Evolutionary conservation across 169 alveolate species (phyloP).

Genomic region (Miamiensis avidus): DNA sequence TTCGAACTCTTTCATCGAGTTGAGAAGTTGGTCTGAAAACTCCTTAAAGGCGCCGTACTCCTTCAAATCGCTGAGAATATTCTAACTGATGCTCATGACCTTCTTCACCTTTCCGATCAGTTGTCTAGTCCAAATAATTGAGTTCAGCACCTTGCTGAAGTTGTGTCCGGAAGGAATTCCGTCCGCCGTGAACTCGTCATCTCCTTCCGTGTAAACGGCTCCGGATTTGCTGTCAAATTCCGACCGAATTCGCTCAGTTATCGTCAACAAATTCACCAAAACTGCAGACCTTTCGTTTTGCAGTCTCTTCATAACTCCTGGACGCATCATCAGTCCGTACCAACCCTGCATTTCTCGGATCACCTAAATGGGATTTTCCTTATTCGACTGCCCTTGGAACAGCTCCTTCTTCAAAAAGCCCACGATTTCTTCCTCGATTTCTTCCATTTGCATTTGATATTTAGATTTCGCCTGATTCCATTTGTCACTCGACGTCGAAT

Average conservation of each 20-base stretch:
- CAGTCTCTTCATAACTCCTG: slow-evolving; percentile 63
- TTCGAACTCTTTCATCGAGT: slow-evolving; percentile 62
- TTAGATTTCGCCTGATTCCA: slow-evolving; percentile 51
- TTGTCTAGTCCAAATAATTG: slow-evolving; percentile 71
- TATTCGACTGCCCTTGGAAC: slow-evolving; percentile 44
- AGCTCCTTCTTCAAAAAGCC: slow-evolving; percentile 58
- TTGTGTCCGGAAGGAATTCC: slow-evolving; percentile 61
- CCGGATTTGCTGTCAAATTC: slow-evolving; percentile 72
- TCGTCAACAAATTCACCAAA: slow-evolving; percentile 46
- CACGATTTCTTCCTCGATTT: slow-evolving; percentile 59
- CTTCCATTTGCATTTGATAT: slow-evolving; percentile 15
- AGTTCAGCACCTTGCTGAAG: slow-evolving; percentile 53
- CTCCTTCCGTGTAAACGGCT: slow-evolving; percentile 24
- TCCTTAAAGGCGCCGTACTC: slow-evolving; percentile 42
- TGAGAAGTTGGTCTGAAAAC: slow-evolving; percentile 59
- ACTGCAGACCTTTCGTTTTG: slow-evolving; percentile 73
- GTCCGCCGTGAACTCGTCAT: slow-evolving; percentile 43
- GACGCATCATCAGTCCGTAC: slow-evolving; percentile 69
- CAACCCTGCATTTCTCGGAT: slow-evolving; percentile 76
- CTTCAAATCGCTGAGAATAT: slow-evolving; percentile 73
- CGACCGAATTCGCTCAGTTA: slow-evolving; percentile 37
- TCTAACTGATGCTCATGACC: slow-evolving; percentile 51
- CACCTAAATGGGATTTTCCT: slow-evolving; percentile 58
- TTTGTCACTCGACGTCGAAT: slow-evolving; percentile 34
- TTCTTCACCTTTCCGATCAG: slow-evolving; percentile 60